Base-by-base conservation (phyloP, 2,329 filamentous ascomycete genomes). In the Coniella vitis region DNA sequence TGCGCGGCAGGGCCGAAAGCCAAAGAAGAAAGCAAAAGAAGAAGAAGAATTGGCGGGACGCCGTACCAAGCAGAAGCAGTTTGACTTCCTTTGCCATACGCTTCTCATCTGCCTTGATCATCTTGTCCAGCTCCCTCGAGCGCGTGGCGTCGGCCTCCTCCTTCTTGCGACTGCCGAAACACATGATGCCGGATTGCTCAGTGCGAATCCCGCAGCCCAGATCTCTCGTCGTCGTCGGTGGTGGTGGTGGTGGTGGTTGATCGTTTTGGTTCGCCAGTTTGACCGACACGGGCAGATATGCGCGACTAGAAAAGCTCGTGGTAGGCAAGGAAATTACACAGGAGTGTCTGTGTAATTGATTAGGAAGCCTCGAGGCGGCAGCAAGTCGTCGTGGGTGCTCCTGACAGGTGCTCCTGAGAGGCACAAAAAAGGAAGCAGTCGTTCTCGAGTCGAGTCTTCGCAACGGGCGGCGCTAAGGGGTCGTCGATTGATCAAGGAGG, bases 41-140 rank as follows among this genome's bases (percentile, higher is more conserved):
- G 42, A 35, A 22, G n/a, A n/a, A n/a, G n/a, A n/a, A 14, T 35
- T 17, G 35, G 66, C 62, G 51, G 46, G 49, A 17, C 38, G 35
- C 17, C 80, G 56, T 77, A 96, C 91, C 91, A 56, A 98, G 77
- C 58, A 98, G 75, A 58, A 98, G 73, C 56, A 98, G 83, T 76
- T 97, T 98, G 62, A 97, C 88, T 64, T 95, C 90, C 63, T 85
- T 86, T 49, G 85, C 73, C 75, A 93, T 76, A 57, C 78, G 78
- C 78, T 93, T 95, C 72, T 91, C 89, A 72, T 97, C 93, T 59
- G 83, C 79, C 54, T 87, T 85, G 60, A 98, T 80, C 60, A 81
- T 72, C 69, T 86, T 87, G 64, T 98, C 93, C 59, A 98, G 90
- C 65, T 93, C 88, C 64, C 79, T 73, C 53, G 80, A 83, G 60